Evolutionary conservation across 2,329 filamentous ascomycete species (phyloP), one percentile per base, ranked within the genome.

Genomic region (Claviceps quebecensis): DNA sequence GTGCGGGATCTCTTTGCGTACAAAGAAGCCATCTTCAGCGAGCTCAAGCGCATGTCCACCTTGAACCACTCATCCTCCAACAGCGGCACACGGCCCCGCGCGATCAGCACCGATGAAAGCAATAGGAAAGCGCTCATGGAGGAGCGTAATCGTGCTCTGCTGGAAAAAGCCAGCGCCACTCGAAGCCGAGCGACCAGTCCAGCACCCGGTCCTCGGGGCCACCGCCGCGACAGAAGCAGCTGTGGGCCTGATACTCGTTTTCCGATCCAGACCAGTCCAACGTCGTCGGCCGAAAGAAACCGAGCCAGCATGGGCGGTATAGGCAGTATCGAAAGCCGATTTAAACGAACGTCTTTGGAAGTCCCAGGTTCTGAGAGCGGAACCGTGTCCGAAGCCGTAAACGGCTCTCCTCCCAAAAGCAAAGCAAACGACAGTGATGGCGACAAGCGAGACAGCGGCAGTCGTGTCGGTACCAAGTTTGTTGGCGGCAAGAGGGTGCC

Each of bases 21-120:
- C 72, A 98, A 98, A 68, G 87, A 95, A 55, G 79, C 86, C 55
- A 95, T 98, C 63, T 98, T 98, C 67, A 87, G 84, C 57, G 93
- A 96, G 65, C 76, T 98, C 56, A 98, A 98, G 74, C 89, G 93
- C 59, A 86, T 89, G 64, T 87, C 84, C 44, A 79, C 79, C 9
- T 74, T 86, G 17, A 80, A 76, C 13, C 80, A 85, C 59, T 77
- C 78, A n/a, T 73, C 75, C 44, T 83, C 83, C 1, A 64, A 75
- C 34, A 64, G 61, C 45, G 70, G 68, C 56, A 77, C 74, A 58
- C 82, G 88, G 43, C 85, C 87, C 23, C 84, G 93, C 47, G 90
- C 90, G 34, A 87, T 96, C 61, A 94, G 87, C 65, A 95, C 89
- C 0, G 89, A 98, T 63, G 93, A 98, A 73, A 94, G 88, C 69